These are phyloP conservation scores for Juncus effusus DNA, from an alignment of 176 grass and related monocot species.

Conservation along the genomic window DNA sequence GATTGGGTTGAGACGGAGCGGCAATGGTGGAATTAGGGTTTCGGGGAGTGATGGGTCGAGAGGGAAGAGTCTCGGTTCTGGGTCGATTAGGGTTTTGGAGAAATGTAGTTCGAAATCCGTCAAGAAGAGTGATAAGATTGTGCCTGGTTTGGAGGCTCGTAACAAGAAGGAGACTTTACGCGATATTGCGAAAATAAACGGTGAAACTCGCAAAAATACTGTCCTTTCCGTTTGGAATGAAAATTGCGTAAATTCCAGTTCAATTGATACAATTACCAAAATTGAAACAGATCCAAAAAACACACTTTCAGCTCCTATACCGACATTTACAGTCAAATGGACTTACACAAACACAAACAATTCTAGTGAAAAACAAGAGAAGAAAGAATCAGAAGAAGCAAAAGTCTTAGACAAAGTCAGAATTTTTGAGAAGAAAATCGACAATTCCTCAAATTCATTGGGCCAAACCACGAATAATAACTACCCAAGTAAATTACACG, in stretches of 20 bases:
- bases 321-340: constrained; percentile 60
- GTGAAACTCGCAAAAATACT: constrained; percentile 43
- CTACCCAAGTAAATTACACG: constrained; percentile 78
- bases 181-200: constrained; percentile 11
- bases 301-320: constrained; percentile 32
- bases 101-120: constrained; percentile 16
- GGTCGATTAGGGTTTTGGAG: constrained; percentile 18
- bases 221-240: constrained; percentile 18
- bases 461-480: constrained; percentile 29
- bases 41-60: constrained; percentile 38
- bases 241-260: constrained; percentile 29
- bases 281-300: constrained; percentile 28
- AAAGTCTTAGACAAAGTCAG: constrained; percentile 62
- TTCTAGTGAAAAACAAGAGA: constrained; percentile 22
- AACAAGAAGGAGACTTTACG: constrained; percentile 31
- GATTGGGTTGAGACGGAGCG: constrained; percentile 37
- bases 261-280: constrained; percentile 10
- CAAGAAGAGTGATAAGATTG: constrained; percentile 28
- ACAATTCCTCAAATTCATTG: constrained; percentile 31
- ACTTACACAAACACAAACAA: constrained; percentile 19
- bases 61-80: constrained; percentile 16
- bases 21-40: constrained; percentile 46
- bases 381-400: constrained; percentile 32
- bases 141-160: neutral
- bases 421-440: constrained; percentile 62